Conservation (phyloP, 768 basidiomycete species). For the Rhizopogon vinicolor region DNA sequence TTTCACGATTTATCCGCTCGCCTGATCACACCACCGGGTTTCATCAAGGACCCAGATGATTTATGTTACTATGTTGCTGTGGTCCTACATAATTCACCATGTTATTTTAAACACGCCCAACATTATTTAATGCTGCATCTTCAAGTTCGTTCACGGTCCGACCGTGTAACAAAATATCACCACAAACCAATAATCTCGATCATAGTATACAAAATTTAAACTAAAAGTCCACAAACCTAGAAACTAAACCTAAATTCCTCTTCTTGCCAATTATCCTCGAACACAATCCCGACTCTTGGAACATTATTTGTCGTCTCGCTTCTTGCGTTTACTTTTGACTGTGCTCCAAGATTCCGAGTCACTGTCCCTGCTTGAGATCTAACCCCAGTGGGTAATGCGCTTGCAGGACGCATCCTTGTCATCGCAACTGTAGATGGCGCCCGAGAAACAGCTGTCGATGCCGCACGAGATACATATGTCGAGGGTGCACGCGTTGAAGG, state of each 20-base stretch:
- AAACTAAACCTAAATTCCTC: slow-evolving; percentile 27
- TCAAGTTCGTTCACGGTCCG: too few relatives aligned
- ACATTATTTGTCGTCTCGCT: slow-evolving; percentile 21
- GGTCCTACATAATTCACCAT: too few relatives aligned
- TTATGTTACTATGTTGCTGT: too few relatives aligned
- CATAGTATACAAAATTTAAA: neutral
- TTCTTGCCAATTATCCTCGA: slow-evolving; percentile 21
- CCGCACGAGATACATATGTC: slow-evolving; percentile 6
- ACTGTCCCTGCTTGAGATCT: neutral
- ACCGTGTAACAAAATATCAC: too few relatives aligned
- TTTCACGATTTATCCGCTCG: too few relatives aligned
- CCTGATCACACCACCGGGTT: too few relatives aligned
- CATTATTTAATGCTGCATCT: too few relatives aligned
- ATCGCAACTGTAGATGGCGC: slow-evolving; percentile 5
- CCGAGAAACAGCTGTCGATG: slow-evolving; percentile 6
- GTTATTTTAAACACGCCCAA: too few relatives aligned
- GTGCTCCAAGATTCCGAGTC: neutral
- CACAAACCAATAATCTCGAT: too few relatives aligned
- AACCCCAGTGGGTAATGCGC: slow-evolving; percentile 1
- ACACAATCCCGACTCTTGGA: slow-evolving; percentile 24
- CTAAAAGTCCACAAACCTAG: slow-evolving; percentile 4
- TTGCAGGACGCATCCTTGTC: slow-evolving; percentile 7
- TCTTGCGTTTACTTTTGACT: neutral
- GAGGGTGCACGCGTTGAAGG: slow-evolving; percentile 9
- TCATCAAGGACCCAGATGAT: too few relatives aligned